phyloP scores from a whole-genome alignment of 768 basidiomycete species.

The Boletus coccyginus region DNA sequence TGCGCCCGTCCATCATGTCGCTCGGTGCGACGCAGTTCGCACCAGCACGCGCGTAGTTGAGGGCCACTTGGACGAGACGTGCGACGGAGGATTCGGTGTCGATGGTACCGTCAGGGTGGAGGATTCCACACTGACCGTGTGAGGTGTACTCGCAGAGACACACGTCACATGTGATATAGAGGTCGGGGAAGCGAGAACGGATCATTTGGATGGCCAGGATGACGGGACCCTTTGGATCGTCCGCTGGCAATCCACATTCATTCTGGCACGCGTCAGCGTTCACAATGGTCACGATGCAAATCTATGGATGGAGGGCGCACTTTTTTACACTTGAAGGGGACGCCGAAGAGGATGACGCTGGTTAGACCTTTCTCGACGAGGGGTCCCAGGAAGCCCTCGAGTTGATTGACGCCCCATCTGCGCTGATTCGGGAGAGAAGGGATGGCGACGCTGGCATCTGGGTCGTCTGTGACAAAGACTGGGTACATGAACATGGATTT shows the following conservation, averaged over 20 bases:
- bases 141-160: slow-evolving; percentile 99
- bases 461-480: slow-evolving; percentile 96
- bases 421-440: slow-evolving; percentile 79
- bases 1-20: slow-evolving; percentile 99
- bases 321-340: slow-evolving; percentile 78
- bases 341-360: slow-evolving; percentile 94
- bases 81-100: slow-evolving; percentile 72
- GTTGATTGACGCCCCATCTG: slow-evolving; percentile 92
- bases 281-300: too few relatives aligned
- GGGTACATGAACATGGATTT: slow-evolving; percentile 99
- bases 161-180: slow-evolving; percentile 93
- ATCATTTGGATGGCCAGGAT: slow-evolving; percentile 88
- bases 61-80: slow-evolving; percentile 90
- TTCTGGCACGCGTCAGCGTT: slow-evolving; percentile 51
- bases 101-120: slow-evolving; percentile 74
- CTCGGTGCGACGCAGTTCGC: slow-evolving; percentile 98
- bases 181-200: slow-evolving; percentile 68
- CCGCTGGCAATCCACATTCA: slow-evolving; percentile 78
- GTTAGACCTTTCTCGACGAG: slow-evolving; percentile 85
- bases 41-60: slow-evolving; percentile 92
- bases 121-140: slow-evolving; percentile 92
- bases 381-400: slow-evolving; percentile 84
- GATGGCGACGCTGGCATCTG: slow-evolving; percentile 78
- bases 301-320: slow-evolving; percentile 35
- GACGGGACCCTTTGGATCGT: slow-evolving; percentile 87